Percentiles rank a stretch among this genome's conserved stretches.
Evolutionary conservation across 768 basidiomycete species (phyloP).

Genomic region (Cubamyces sp.): DNA sequence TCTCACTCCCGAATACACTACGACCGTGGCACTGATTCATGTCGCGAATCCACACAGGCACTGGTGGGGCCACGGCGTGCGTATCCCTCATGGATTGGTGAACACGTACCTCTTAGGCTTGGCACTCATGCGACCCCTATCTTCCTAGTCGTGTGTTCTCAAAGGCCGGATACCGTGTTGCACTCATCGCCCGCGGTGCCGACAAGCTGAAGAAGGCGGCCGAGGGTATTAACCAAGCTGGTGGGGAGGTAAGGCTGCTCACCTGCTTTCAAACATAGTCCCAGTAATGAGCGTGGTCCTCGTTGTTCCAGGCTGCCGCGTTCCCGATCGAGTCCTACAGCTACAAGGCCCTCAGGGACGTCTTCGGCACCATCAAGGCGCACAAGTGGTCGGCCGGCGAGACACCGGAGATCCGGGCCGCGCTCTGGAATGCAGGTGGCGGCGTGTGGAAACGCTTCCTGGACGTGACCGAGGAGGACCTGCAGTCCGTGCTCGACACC

Average conservation of each 20-base stretch:
- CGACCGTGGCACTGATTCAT: background rate
- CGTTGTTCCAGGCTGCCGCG: conserved; percentile 37
- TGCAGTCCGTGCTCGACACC: conserved; percentile 34
- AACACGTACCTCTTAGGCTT: background rate
- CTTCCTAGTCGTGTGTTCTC: conserved; percentile 41
- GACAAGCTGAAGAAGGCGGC: conserved; percentile 40
- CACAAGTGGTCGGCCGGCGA: conserved; percentile 35
- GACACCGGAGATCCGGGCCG: conserved; percentile 41
- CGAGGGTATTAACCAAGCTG: conserved; percentile 38
- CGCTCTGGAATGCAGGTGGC: conserved; percentile 44
- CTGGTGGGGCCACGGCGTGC: conserved; percentile 46
- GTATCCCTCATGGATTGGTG: conserved; percentile 15
- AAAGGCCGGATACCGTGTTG: conserved; percentile 45
- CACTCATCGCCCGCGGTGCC: conserved; percentile 42
- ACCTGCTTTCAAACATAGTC: background rate
- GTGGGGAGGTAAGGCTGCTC: conserved; percentile 38
- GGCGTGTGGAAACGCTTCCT: conserved; percentile 45
- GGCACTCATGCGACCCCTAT: background rate
- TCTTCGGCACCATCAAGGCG: conserved; percentile 39
- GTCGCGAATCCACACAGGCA: conserved; percentile 32
- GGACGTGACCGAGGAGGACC: conserved; percentile 42
- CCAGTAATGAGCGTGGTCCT: too few relatives aligned
- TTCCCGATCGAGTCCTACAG: conserved; percentile 43
- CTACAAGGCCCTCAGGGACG: conserved; percentile 35
- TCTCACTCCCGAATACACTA: too few relatives aligned